Evolutionary conservation across 495 filamentous ascomycete genomes (phyloP), one percentile per base, ranked within the genome.

Genomic region (Gamarada debralockiae): DNA sequence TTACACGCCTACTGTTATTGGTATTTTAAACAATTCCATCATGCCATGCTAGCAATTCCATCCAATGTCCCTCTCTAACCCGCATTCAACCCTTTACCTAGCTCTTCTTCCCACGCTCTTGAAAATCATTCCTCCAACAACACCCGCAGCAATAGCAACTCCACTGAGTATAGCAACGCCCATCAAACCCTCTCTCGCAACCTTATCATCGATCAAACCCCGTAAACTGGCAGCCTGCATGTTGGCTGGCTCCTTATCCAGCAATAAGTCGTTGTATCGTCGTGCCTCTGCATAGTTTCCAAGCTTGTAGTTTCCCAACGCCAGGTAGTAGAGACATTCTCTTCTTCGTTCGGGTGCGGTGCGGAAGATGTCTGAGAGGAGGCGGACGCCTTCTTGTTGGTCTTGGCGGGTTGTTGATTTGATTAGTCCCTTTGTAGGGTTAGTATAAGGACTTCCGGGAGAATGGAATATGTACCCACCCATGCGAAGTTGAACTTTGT

Each of bases 401-500:
- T 98, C 92, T 58, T 70, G 60, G 40, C 93, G 88, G 17, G 72
- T 65, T 65, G 79, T 81, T 37, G 92, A 96, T 77, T 97, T 97
- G 67, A 98, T 96, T 46, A 97, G 77, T 54, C 93, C 93, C 90
- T 96, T 25, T n/a, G 15, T 17, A 25, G 51, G 38, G 43, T 41
- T 56, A 49, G 25, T 50, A 38, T 59, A 31, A 45, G 23, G 45
- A 29, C 20, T 17, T 43, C 36, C 31, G 13, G 18, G 40, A 31
- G 46, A 17, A 36, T 13, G 2, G n/a, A 17, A 36, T 3, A 37
- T 24, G 49, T 37, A 52, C 76, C 37, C 75, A 95, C 90, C 93
- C 93, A 98, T 63, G 95, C 92, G 67, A 89, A 97, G 81, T 98
- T 98, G 81, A 98, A 98, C 68, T 97, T 97, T 40, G 93, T 98